Conservation (phyloP, 768 basidiomycete species). For the Mycena rosella region DNA sequence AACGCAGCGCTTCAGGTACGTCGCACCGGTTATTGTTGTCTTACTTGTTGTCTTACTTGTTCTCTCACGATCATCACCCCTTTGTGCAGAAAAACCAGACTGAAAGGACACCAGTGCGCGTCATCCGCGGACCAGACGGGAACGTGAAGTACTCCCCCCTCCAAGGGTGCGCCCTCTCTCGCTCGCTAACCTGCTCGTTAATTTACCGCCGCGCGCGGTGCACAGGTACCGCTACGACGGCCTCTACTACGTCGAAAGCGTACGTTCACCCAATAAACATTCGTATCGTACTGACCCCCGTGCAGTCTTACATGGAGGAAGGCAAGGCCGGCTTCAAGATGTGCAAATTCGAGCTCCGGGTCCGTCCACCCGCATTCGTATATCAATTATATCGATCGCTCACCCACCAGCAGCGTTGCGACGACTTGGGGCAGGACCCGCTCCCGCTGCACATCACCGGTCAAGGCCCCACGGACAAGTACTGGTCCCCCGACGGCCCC, state of each 20-base stretch:
- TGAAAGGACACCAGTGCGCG: conserved; percentile 24
- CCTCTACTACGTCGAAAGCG: conserved; percentile 27
- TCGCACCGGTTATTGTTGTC: no score
- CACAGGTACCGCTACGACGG: conserved; percentile 37
- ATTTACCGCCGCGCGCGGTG: not conserved
- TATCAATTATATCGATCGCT: no score
- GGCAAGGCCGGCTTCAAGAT: conserved; percentile 37
- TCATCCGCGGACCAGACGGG: conserved; percentile 32
- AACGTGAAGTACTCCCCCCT: conserved; percentile 21
- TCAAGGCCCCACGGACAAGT: not conserved
- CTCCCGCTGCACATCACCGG: conserved; percentile 30
- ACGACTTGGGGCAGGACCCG: not conserved
- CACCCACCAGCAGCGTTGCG: conserved; percentile 6
- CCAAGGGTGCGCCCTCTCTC: conserved; percentile 13
- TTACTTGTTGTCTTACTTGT: no score
- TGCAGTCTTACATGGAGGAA: conserved; percentile 25
- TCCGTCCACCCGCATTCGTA: not conserved
- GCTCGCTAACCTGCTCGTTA: no score
- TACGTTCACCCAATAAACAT: not conserved
- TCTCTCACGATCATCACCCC: not conserved
- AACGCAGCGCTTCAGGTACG: conserved; percentile 31
- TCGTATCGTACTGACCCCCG: not conserved
- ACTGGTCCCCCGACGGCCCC: conserved; percentile 26
- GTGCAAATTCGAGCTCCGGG: conserved; percentile 33
- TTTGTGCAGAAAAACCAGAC: not conserved